Evolutionary conservation across 306 rosid species (phyloP).

Genomic region (Ceratonia siliqua): DNA sequence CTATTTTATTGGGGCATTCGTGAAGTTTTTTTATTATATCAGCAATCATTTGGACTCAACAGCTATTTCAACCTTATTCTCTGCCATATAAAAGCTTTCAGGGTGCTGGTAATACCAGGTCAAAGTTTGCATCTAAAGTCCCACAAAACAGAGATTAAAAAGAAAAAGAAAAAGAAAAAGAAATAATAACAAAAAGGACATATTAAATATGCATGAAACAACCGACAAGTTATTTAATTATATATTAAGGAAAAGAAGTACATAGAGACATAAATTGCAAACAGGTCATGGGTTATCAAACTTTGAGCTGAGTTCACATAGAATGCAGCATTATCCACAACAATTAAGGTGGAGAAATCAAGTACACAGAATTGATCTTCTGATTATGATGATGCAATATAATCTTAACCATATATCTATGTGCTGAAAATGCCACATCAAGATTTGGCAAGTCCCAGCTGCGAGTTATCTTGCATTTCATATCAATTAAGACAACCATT

Average conservation of each 20-base stretch:
- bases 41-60: conserved; percentile 43
- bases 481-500: conserved; percentile 9
- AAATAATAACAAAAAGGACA: not conserved
- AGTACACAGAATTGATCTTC: conserved; percentile 3
- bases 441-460: conserved; percentile 28
- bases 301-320: not conserved
- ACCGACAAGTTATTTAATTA: not conserved
- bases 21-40: conserved; percentile 27
- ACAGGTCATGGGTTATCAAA: not conserved
- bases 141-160: not conserved
- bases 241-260: not conserved
- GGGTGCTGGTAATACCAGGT: not conserved
- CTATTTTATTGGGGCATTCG: conserved; percentile 2
- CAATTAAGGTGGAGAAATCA: not conserved
- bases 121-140: not conserved
- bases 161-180: not conserved
- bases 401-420: conserved; percentile 5
- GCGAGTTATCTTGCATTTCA: conserved; percentile 27
- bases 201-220: not conserved
- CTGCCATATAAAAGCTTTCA: conserved; percentile 1
- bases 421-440: conserved; percentile 26
- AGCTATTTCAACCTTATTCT: conserved; percentile 31
- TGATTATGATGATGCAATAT: conserved; percentile 23
- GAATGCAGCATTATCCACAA: conserved; percentile 14
- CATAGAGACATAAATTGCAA: conserved; percentile 19